Evolutionary conservation across 2,329 filamentous ascomycete genomes (phyloP).

Genomic region (Fusarium nodosum): DNA sequence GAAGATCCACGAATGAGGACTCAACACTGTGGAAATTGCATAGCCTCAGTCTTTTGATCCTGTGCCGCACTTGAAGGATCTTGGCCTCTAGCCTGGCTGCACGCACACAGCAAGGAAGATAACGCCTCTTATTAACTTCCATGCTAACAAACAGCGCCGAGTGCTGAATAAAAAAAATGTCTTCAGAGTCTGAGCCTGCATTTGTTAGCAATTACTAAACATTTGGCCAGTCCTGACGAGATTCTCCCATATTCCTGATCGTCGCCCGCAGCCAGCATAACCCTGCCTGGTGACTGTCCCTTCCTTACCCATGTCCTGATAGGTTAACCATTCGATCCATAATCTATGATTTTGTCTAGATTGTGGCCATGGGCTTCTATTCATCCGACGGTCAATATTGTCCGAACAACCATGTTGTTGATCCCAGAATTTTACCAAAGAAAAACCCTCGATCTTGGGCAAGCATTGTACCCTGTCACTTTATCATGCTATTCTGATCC

Average conservation of each 20-base stretch:
- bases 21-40: not conserved
- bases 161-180: not conserved
- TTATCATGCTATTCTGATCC: constrained; percentile 35
- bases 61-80: constrained; percentile 10
- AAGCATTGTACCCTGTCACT: constrained; percentile 12
- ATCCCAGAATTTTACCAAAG: constrained; percentile 23
- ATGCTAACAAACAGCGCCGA: constrained; percentile 29
- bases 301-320: constrained; percentile 12
- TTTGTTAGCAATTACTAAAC: constrained; percentile 22
- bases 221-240: constrained; percentile 9
- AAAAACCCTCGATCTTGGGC: constrained; percentile 33
- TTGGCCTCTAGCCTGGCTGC: not conserved
- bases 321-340: constrained; percentile 9
- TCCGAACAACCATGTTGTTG: constrained; percentile 11
- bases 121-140: constrained; percentile 28
- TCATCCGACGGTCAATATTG: constrained; percentile 28
- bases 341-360: constrained; percentile 3
- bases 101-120: constrained; percentile 8
- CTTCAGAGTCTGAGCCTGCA: not conserved
- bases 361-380: constrained; percentile 14
- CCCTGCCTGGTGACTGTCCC: constrained; percentile 8
- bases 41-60: constrained; percentile 5
- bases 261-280: constrained; percentile 12
- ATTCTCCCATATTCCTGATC: constrained; percentile 22
- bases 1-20: constrained; percentile 4